Conservation (phyloP, 148 eudicot genomes). For the Chenopodium berlandieri region DNA sequence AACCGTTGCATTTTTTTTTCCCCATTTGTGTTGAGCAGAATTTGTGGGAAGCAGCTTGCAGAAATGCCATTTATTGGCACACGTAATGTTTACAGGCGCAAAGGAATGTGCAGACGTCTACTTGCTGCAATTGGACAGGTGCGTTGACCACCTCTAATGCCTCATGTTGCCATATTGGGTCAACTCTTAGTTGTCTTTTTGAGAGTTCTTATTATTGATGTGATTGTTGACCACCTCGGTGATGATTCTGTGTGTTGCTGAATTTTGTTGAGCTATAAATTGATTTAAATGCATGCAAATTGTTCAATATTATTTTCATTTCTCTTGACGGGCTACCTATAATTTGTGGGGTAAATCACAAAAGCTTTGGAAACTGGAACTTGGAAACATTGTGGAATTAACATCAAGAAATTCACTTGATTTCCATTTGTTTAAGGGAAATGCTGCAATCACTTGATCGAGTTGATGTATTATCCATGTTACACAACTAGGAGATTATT, state of each 20-base stretch:
- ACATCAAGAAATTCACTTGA: neutral
- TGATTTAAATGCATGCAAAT: neutral
- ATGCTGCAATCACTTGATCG: neutral
- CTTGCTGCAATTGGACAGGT: slow-evolving; percentile 74
- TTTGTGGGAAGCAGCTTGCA: slow-evolving; percentile 76
- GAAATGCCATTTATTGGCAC: slow-evolving; percentile 99
- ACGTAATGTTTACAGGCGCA: slow-evolving; percentile 71
- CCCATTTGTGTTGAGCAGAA: slow-evolving; percentile 40
- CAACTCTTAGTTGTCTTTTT: neutral
- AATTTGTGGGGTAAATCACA: neutral
- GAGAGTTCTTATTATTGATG: neutral
- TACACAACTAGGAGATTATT: neutral
- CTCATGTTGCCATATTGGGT: neutral
- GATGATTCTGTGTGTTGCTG: neutral
- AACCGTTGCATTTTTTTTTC: neutral
- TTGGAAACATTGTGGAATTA: neutral
- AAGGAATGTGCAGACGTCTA: slow-evolving; percentile 93
- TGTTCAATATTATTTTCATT: neutral
- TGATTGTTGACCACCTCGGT: neutral
- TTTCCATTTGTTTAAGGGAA: neutral
- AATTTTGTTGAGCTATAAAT: neutral
- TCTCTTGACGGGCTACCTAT: neutral
- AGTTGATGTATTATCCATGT: neutral
- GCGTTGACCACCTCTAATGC: slow-evolving; percentile 18
- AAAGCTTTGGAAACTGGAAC: neutral